Base-by-base conservation (phyloP, 805 yeast species). In the Metschnikowia santaceciliae region DNA sequence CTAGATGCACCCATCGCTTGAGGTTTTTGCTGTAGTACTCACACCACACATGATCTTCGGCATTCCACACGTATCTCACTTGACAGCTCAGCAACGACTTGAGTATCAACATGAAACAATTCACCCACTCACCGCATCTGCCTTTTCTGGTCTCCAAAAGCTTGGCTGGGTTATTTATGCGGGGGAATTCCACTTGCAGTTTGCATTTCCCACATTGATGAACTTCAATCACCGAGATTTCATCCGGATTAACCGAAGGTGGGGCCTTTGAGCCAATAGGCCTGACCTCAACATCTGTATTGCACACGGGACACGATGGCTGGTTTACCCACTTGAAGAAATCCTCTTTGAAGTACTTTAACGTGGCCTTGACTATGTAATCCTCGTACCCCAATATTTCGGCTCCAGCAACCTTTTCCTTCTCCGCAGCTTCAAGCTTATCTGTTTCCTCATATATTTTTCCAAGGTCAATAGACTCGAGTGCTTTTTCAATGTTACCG, bases 21-120 rank as follows among this genome's bases (percentile, higher is more conserved):
- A 80, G 71, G 19, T 69, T 61, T 0, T 60, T 65, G 1, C 96
- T 87, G 64, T 81, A 91, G 59, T 86, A 85, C 62, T 92, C 98
- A 60, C 95, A 86, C 98, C 98, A 92, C 1, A 89, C 97, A 65
- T 92, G 98, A 64, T 92, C 98, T 64, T 92, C 98, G 6, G 79
- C 72, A 65, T 90, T 90, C 95, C 95, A 88, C 2, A 91, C 71
- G 61, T 86, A 90, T 47, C 98, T 69, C 13, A 68, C 52, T 34
- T 57, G 57, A 14, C 61, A 54, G 19, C 63, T 67, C 26, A 81
- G 72, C 40, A 91, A 69, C 0, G 96, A 81, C 26, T 83, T 75
- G 48, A 91, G 69, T 2, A 90, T 68, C 34, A 89, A 70, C 42
- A 87, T 76, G 63, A 91, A 90, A 55, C 92, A 82, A 58, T 88